Percentiles rank a stretch among this genome's conserved stretches.
Evolutionary conservation across 1,284 basidiomycete species (phyloP).

Genomic region (Sanghuangporus sanghuang): DNA sequence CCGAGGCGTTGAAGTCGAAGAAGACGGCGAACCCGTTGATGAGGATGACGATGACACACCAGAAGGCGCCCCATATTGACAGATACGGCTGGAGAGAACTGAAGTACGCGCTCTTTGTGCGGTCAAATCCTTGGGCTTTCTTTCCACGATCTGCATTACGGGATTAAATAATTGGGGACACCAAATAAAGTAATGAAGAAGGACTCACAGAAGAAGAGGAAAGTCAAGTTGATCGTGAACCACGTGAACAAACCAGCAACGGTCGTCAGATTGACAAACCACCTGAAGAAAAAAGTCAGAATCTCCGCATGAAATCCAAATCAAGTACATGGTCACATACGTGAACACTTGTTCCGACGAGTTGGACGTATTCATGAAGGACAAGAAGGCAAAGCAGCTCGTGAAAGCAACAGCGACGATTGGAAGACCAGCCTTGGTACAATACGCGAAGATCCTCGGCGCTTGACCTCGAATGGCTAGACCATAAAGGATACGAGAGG

Average conservation of each 20-base stretch:
- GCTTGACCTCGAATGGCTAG: conserved; percentile 75
- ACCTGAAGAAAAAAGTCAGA: conserved; percentile 36
- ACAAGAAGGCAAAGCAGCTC: conserved; percentile 42
- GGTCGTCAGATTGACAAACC: conserved; percentile 54
- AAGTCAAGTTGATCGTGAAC: conserved; percentile 68
- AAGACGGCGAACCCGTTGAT: conserved; percentile 55
- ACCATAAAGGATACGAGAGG: conserved; percentile 81
- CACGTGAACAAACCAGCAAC: conserved; percentile 63
- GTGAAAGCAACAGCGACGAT: conserved; percentile 36
- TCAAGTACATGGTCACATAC: conserved; percentile 19
- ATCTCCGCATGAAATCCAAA: conserved; percentile 17
- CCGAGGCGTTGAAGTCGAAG: conserved; percentile 54
- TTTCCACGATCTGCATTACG: conserved; percentile 41
- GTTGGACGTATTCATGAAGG: conserved; percentile 43
- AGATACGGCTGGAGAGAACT: conserved; percentile 42
- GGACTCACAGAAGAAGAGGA: conserved; percentile 64
- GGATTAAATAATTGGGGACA: not conserved
- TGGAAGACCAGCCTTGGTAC: conserved; percentile 73
- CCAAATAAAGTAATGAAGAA: conserved; percentile 21
- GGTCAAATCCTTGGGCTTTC: conserved; percentile 50
- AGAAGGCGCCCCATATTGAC: conserved; percentile 33
- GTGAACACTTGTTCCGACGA: conserved; percentile 34
- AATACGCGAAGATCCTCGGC: conserved; percentile 54
- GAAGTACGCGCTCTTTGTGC: conserved; percentile 48
- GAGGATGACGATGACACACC: conserved; percentile 37